Base-by-base conservation (phyloP, 148 eudicot genomes). In the Arbutus unedo region DNA sequence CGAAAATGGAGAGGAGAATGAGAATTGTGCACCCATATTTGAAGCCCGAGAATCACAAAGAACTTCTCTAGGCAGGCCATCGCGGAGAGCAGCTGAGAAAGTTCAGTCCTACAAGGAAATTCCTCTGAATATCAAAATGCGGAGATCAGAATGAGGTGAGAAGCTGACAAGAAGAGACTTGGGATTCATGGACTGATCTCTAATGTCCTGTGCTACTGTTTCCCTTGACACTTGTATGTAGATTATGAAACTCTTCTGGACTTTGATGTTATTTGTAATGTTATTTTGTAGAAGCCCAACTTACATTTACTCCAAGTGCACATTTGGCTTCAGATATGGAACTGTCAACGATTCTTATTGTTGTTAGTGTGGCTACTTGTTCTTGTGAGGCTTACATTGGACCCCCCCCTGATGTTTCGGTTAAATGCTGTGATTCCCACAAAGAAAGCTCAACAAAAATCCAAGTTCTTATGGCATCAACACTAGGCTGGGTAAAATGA, bases 61-160 rank as follows among this genome's bases (percentile, higher is more conserved):
- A 81, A n/a, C 83, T 5, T 89, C 91, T 71, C 48, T 89, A 50
- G 81, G 70, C 31, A 82, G 91, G 72, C 91, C 91, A 15, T 18
- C 13, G 66, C 87, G 91, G 13, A 73, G 8, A 44, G 87, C 87
- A 55, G 91, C 75, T 14, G 83, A 77, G 74, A 89, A 86, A 79
- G 87, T 89, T 55, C 87, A 86, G 53, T 80, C 91, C 67, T 89
- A 89, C 87, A 86, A 86, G 76, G 91, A 89, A 83, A 78, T 62
- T 55, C 87, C 87, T 51, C 16, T 84, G 31, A 86, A 89, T 43
- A 55, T 82, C n/a, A 89, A 89, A 79, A 77, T 89, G 91, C 86
- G 91, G 71, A 86, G 89, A 59, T 14, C 82, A 73, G 80, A 75
- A 56, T 75, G 74, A 79, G 81, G 70, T n/a, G 8, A 57, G 8